Conservation (phyloP, 495 filamentous ascomycete species). For the Aspergillus haitiensis region DNA sequence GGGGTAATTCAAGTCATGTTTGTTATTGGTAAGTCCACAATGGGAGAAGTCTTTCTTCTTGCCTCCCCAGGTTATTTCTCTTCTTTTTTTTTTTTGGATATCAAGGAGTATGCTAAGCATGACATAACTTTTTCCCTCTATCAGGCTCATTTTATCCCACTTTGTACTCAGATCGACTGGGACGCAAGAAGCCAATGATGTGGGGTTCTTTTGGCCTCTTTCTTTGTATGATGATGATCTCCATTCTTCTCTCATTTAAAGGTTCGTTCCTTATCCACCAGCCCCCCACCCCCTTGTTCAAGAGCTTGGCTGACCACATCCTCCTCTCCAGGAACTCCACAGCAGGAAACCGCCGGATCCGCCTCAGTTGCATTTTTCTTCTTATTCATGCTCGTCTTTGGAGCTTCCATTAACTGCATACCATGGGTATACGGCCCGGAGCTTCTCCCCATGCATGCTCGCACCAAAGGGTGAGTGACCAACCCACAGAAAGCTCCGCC, state of each 20-base stretch:
- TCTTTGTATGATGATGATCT: conserved; percentile 55
- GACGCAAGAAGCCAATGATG: conserved; percentile 61
- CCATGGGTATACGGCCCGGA: conserved; percentile 51
- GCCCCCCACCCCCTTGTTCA: conserved; percentile 25
- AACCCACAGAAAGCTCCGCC: neutral
- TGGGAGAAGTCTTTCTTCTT: neutral
- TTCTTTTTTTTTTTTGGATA: neutral
- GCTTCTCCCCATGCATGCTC: conserved; percentile 44
- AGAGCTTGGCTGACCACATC: conserved; percentile 26
- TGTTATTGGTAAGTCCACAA: conserved; percentile 29
- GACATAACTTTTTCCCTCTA: neutral
- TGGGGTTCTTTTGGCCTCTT: conserved; percentile 52
- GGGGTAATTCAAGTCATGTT: conserved; percentile 48
- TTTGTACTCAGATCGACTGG: conserved; percentile 49
- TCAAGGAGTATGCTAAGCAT: neutral
- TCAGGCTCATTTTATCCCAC: conserved; percentile 37
- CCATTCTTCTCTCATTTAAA: conserved; percentile 48
- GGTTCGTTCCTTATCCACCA: conserved; percentile 19
- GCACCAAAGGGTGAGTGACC: conserved; percentile 39
- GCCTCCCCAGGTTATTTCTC: neutral
- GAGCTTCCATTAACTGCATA: conserved; percentile 49
- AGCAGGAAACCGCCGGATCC: conserved; percentile 40
- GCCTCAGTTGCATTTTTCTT: conserved; percentile 49
- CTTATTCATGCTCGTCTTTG: conserved; percentile 53
- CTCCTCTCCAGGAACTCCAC: conserved; percentile 21